Percentiles rank a stretch among this genome's conserved stretches.
These are phyloP conservation scores for Chaetothyriales sp. DNA, from an alignment of 2,329 filamentous ascomycete genomes.

Conservation along the genomic window DNA sequence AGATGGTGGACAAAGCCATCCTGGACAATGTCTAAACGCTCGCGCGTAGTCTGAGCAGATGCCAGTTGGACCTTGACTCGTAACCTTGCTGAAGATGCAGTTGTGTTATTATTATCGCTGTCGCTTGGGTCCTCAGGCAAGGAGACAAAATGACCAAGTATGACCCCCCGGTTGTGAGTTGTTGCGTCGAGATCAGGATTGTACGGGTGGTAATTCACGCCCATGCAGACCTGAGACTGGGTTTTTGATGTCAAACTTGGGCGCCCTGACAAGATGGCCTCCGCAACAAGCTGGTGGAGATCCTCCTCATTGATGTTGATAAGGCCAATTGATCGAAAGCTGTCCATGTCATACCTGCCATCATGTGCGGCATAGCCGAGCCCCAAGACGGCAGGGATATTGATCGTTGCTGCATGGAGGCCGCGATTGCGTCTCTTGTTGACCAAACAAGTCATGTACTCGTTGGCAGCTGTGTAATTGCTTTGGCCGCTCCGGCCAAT, in stretches of 20 bases:
- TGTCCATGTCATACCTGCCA: not conserved
- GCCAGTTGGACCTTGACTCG: slow-evolving; percentile 2
- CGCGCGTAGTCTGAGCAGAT: slow-evolving; percentile 1
- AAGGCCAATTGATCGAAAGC: not conserved
- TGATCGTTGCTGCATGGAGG: slow-evolving; percentile 7
- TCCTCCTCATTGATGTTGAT: not conserved
- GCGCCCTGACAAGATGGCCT: slow-evolving; percentile 2
- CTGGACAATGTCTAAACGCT: slow-evolving; percentile 2
- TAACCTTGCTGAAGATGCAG: not conserved
- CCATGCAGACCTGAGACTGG: not conserved
- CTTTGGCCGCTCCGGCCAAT: slow-evolving; percentile 32
- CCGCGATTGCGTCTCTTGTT: slow-evolving; percentile 2
- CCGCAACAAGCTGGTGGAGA: slow-evolving; percentile 2
- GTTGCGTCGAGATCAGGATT: not conserved
- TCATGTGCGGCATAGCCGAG: not conserved
- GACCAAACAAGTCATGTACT: slow-evolving; percentile 22
- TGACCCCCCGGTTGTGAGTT: not conserved
- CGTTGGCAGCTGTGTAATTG: slow-evolving; percentile 26
- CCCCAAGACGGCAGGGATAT: not conserved
- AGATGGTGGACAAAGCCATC: not conserved
- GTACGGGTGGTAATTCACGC: not conserved
- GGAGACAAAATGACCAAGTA: not conserved
- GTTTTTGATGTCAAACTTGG: not conserved
- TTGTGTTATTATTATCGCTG: not conserved
- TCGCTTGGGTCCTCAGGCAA: not conserved